These are phyloP conservation scores for Asterophora lycoperdoides DNA, from an alignment of 768 basidiomycete species.

Conservation along the genomic window DNA sequence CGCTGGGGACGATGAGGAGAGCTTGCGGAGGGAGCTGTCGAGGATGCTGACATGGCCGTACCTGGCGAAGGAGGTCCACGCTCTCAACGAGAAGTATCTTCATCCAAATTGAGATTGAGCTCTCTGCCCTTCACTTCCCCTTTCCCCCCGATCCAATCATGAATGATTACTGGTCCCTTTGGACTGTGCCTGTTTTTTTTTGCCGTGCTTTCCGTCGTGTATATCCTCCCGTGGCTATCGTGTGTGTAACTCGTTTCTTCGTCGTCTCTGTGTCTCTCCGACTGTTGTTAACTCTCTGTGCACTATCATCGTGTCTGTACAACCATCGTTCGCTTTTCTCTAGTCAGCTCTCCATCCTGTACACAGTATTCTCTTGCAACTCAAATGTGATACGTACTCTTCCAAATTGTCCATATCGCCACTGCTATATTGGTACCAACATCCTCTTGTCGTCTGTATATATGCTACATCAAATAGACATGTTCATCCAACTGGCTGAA, in stretches of 20 bases:
- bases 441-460: not conserved
- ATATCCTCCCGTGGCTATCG: not conserved
- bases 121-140: not conserved
- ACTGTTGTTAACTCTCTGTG: not conserved
- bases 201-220: not conserved
- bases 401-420: too few species aligned
- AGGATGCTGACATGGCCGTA: constrained; percentile 80
- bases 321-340: not conserved
- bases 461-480: too few species aligned
- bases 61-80: constrained; percentile 79
- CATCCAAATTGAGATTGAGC: too few species aligned
- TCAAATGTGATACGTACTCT: not conserved
- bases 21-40: constrained; percentile 55
- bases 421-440: not conserved
- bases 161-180: not conserved
- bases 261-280: not conserved
- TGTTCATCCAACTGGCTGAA: too few species aligned
- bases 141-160: not conserved
- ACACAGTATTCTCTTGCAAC: not conserved
- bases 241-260: not conserved
- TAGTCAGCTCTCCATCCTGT: not conserved
- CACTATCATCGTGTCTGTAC: not conserved
- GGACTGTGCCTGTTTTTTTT: not conserved
- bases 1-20: constrained; percentile 47
- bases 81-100: constrained; percentile 80